Conservation (phyloP, 148 eudicot genomes). For the Vaccinium corymbosum region DNA sequence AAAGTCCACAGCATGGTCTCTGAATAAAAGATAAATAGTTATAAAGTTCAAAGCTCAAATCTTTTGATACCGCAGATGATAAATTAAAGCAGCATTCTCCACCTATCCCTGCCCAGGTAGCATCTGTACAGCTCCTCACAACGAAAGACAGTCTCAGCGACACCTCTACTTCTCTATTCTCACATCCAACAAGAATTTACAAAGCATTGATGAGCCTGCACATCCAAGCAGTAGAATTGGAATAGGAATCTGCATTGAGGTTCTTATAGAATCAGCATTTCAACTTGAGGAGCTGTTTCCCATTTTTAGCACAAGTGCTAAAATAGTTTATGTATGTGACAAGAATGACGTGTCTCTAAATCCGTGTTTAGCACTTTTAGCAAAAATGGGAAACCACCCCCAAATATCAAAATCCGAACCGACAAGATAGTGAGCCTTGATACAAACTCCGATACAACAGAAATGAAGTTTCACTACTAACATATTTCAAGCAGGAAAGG, state of each 20-base stretch:
- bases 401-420: not conserved
- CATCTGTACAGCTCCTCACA: slow-evolving; percentile 10
- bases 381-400: no score
- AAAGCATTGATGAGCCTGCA: slow-evolving; percentile 12
- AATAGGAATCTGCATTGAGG: not conserved
- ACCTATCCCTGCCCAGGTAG: slow-evolving; percentile 2
- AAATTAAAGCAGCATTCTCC: not conserved
- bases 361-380: no score
- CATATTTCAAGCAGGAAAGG: not conserved
- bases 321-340: no score
- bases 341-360: no score
- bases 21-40: no score
- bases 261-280: not conserved
- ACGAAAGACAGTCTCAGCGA: not conserved
- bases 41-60: not conserved
- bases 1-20: not conserved
- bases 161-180: not conserved
- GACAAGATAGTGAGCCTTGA: not conserved
- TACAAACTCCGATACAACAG: not conserved
- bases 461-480: not conserved
- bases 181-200: not conserved
- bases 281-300: not conserved
- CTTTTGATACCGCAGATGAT: not conserved
- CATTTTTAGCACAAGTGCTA: no score
- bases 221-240: not conserved